phyloP scores from a whole-genome alignment of 2,329 filamentous ascomycete genomes.

The Scedosporium aurantiacum region DNA sequence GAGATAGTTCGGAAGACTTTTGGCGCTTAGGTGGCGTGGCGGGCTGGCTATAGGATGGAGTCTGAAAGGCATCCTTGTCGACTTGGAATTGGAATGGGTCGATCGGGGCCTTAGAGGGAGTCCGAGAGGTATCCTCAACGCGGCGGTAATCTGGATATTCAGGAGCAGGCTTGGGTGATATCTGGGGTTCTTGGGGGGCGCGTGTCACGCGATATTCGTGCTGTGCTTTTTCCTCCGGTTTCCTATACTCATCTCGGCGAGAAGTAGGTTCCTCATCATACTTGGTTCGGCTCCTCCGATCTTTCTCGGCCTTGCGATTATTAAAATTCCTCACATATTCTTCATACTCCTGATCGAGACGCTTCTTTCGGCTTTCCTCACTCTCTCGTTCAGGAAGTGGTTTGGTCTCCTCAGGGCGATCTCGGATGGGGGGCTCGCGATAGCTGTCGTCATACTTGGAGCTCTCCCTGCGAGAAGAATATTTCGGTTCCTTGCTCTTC shows the following conservation, averaged over 20 bases:
- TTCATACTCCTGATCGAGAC: slow-evolving; percentile 13
- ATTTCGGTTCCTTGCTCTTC: slow-evolving; percentile 18
- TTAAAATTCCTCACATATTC: slow-evolving; percentile 10
- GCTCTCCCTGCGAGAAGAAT: slow-evolving; percentile 22
- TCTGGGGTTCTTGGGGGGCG: not conserved
- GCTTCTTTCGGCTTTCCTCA: slow-evolving; percentile 16
- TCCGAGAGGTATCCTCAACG: slow-evolving; percentile 14
- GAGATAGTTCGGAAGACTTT: not conserved
- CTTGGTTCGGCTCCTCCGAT: slow-evolving; percentile 12
- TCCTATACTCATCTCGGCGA: not conserved
- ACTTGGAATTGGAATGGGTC: slow-evolving; percentile 52
- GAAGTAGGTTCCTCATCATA: not conserved
- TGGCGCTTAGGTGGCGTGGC: slow-evolving; percentile 27
- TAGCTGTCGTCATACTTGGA: slow-evolving; percentile 12
- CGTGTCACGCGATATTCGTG: not conserved
- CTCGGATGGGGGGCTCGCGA: not conserved
- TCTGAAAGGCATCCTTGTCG: slow-evolving; percentile 37
- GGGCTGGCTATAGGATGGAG: slow-evolving; percentile 27
- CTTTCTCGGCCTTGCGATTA: slow-evolving; percentile 15
- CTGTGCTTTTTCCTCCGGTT: not conserved
- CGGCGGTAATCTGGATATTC: slow-evolving; percentile 17
- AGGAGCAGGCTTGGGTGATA: not conserved
- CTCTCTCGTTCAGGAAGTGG: slow-evolving; percentile 4
- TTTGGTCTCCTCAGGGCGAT: not conserved
- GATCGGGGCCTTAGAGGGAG: slow-evolving; percentile 21